phyloP scores from a whole-genome alignment of 2,329 filamentous ascomycete genomes.

The Talaromyces atroroseus region DNA sequence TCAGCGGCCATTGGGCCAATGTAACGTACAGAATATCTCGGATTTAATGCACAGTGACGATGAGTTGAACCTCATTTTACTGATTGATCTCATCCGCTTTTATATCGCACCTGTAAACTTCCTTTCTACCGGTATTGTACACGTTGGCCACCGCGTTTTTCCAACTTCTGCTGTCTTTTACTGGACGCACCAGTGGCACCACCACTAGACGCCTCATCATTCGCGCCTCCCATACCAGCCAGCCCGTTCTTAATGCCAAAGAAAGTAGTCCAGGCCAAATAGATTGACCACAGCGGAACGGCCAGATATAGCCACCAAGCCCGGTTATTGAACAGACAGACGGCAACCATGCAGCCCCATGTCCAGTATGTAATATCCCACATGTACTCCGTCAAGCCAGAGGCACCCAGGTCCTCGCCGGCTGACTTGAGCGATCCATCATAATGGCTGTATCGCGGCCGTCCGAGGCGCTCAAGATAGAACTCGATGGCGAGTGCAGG shows the following conservation, averaged over 20 bases:
- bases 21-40: constrained; percentile 4
- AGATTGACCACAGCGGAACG: constrained; percentile 45
- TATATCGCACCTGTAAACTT: background rate
- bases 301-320: constrained; percentile 61
- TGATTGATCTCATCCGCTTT: background rate
- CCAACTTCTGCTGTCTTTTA: constrained; percentile 50
- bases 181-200: constrained; percentile 24
- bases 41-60: background rate
- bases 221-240: constrained; percentile 35
- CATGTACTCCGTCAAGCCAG: constrained; percentile 93
- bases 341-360: constrained; percentile 70
- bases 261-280: constrained; percentile 42
- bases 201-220: constrained; percentile 10
- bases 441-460: constrained; percentile 64
- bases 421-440: constrained; percentile 64
- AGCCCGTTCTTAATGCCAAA: constrained; percentile 43
- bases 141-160: constrained; percentile 45
- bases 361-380: constrained; percentile 97
- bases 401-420: constrained; percentile 82
- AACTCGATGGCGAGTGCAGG: constrained; percentile 77
- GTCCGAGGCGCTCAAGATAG: constrained; percentile 76
- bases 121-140: constrained; percentile 36
- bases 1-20: background rate
- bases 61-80: background rate
- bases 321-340: constrained; percentile 73